Percentiles rank a stretch among this genome's conserved stretches.
phyloP scores from a whole-genome alignment of 345 rosid genomes.

The Hypericum perforatum region DNA sequence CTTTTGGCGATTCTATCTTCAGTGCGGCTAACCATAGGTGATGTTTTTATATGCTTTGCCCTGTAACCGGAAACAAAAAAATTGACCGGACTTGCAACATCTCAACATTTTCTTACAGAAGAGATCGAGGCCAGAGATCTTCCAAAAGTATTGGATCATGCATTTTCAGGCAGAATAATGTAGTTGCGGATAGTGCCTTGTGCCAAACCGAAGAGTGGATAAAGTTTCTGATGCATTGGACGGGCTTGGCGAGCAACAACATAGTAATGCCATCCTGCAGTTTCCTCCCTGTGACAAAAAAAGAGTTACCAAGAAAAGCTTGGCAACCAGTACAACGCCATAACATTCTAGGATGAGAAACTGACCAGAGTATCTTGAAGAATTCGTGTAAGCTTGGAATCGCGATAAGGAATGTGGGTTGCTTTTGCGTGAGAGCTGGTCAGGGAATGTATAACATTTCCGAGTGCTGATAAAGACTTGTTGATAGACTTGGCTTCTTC shows the following conservation, averaged over 20 bases:
- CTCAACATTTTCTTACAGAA: background rate
- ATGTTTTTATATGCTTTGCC: slow-evolving; percentile 80
- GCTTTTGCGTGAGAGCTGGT: slow-evolving; percentile 61
- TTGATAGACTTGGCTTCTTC: slow-evolving; percentile 93
- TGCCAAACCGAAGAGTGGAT: slow-evolving; percentile 84
- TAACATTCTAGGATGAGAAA: too few species aligned
- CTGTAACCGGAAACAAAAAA: slow-evolving; percentile 22
- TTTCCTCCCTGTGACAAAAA: slow-evolving; percentile 51
- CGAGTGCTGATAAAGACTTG: slow-evolving; percentile 82
- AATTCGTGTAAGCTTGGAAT: too few species aligned
- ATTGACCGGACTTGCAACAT: background rate
- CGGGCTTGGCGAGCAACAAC: slow-evolving; percentile 89
- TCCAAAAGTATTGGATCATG: background rate
- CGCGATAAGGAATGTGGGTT: slow-evolving; percentile 14
- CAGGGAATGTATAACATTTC: slow-evolving; percentile 79
- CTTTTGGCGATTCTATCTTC: slow-evolving; percentile 36
- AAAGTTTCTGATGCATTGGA: slow-evolving; percentile 72
- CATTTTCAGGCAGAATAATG: background rate
- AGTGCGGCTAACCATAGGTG: slow-evolving; percentile 27
- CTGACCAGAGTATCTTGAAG: too few species aligned
- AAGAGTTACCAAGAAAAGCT: too few species aligned
- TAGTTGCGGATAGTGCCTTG: slow-evolving; percentile 34
- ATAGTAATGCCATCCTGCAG: slow-evolving; percentile 67
- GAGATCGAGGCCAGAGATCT: background rate
- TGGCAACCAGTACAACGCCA: too few species aligned